Evolutionary conservation across 441 rosid species (phyloP), one percentile per base, ranked within the genome.

Genomic region (Euphorbia celastroides): DNA sequence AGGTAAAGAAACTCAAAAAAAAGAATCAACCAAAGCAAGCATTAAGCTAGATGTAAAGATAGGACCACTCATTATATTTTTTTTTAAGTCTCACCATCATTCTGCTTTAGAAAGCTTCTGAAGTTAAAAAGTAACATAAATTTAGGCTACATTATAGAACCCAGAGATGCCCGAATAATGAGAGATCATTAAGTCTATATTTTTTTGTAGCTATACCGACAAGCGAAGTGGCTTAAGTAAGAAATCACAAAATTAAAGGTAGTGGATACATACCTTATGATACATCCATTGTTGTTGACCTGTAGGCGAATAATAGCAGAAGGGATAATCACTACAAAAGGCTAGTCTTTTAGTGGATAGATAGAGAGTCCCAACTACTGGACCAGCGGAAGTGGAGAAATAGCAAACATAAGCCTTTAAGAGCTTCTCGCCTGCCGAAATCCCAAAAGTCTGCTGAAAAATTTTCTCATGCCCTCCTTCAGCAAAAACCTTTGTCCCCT

Each of bases 391-490:
- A 23, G 90, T 87, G 42, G 97, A 93, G 28, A 86, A 64, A 76
- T 93, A 86, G 81, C 98, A 93, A 61, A 78, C 93, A 71, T 78
- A 93, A 19, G 94, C 72, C 44, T 87, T 84, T 65, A 85, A 20
- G 62, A 90, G 88, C 84, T 84, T 88, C 81, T 93, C 97, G 55
- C 81, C 81, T 0, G 85, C 62, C 55, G 79, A 48, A 36, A 51
- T 65, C 63, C 81, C 86, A 74, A 90, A 90, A 25, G 82, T 83
- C 36, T 80, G 93, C 64, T 75, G 82, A 76, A 88, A 90, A 60
- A 88, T 77, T 77, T 79, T 90, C 19, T 84, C 85, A 51, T 83
- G 80, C 41, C 97, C 98, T 78, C 97, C 97, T 83, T 87, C 92
- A 3, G 85, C 57, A 4, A 93, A 67, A 61, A 90, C 77, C 74